Evolutionary conservation across 306 rosid species (phyloP), one percentile per base, ranked within the genome.

Genomic region (Citrullus mucosospermus): DNA sequence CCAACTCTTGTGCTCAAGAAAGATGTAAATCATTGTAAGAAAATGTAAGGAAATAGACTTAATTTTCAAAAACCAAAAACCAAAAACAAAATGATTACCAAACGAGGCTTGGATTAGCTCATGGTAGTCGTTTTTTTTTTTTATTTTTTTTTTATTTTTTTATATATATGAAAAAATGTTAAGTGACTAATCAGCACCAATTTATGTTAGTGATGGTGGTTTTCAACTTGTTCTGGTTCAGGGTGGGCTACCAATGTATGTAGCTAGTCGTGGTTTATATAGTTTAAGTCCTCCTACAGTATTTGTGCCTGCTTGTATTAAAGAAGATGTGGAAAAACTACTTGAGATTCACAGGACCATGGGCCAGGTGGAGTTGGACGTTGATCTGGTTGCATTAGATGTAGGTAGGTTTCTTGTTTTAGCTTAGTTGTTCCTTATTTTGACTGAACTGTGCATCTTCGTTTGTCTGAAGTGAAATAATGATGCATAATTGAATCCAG

Each of bases 211-310:
- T 70, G 76, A 50, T 44, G 59, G 39, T 76, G 17, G 30, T 56
- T 22, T 51, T 67, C 48, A 78, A 75, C 77, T 73, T 54, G 18
- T 81, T 66, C 79, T 66, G 75, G 72, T 81, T 71, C 88, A 95
- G 98, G 98, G 98, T 72, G 98, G 98, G 77, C 84, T 92, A 79
- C 97, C 98, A 14, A 92, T 92, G 97, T 92, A 95, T 78, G 87
- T 91, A 66, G 97, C 97, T 44, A 92, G 96, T 82, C 96, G 98
- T 55, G 97, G 91, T 65, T 87, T 95, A 80, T 95, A 90, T 83
- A 95, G 83, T 83, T 87, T 92, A 75, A 89, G 88, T 75, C 97
- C 97, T 76, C 96, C 98, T 10, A 95, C 96, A 3, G 88, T 95
- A 32, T 92, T 95, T 83, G 95, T 95, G 53, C 97, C 97, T 84